Percentiles rank a stretch among this genome's conserved stretches.
Conservation (phyloP, 441 rosid species). For the Populus hybrid region DNA sequence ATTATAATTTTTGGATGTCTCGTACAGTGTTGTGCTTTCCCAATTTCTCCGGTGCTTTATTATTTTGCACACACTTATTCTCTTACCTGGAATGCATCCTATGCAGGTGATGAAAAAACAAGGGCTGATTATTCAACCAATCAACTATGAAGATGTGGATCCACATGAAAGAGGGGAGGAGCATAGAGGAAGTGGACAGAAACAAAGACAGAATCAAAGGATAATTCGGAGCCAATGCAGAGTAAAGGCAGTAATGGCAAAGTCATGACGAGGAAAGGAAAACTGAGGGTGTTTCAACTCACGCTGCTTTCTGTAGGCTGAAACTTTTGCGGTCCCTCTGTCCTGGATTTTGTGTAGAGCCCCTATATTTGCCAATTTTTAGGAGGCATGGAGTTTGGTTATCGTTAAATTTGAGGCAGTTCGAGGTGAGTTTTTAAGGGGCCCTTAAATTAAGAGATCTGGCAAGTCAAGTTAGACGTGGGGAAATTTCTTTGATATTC, state of each 20-base stretch:
- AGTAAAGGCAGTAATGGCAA: conserved; percentile 27
- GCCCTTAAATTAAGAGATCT: background rate
- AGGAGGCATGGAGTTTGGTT: background rate
- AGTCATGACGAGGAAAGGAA: conserved; percentile 20
- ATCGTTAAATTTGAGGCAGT: background rate
- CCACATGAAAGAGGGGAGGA: conserved; percentile 44
- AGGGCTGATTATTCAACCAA: conserved; percentile 74
- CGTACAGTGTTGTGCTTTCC: background rate
- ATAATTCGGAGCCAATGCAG: conserved; percentile 11
- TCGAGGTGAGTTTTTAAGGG: background rate
- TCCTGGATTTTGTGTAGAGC: background rate
- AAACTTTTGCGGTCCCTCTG: too few relatives aligned
- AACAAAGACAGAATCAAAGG: conserved; percentile 22
- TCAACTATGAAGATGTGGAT: conserved; percentile 61
- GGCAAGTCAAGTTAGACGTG: background rate
- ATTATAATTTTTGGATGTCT: too few relatives aligned
- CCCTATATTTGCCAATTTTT: background rate
- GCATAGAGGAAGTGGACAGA: conserved; percentile 28
- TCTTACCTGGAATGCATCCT: conserved; percentile 1
- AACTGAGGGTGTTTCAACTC: background rate
- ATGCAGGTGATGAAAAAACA: conserved; percentile 74
- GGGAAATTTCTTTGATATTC: background rate
- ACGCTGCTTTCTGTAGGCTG: too few relatives aligned
- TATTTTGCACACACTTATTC: background rate
- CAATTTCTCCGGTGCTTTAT: background rate